Conservation (phyloP, 139 green algal genomes). For the Closterium sp. region DNA sequence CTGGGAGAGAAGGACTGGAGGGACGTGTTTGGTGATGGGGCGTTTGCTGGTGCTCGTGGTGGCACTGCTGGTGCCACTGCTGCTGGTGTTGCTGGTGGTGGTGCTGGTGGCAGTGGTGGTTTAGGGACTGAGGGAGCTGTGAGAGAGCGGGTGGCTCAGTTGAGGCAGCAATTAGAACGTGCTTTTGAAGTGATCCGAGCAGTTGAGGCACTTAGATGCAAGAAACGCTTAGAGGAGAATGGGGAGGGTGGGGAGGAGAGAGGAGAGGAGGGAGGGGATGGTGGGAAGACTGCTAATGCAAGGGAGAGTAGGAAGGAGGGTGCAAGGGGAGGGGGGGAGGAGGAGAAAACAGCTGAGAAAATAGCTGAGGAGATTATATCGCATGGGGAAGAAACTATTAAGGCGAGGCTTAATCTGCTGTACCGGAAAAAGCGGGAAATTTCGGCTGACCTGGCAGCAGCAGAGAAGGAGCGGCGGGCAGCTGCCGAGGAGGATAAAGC, state of each 20-base stretch:
- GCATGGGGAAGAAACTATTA: slow-evolving; percentile 6
- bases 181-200: slow-evolving; percentile 23
- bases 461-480: slow-evolving; percentile 9
- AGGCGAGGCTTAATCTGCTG: slow-evolving; percentile 28
- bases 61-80: too few species aligned
- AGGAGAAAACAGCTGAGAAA: slow-evolving; percentile 3
- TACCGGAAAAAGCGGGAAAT: slow-evolving; percentile 33
- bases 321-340: neutral
- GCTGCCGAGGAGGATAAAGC: slow-evolving; percentile 23
- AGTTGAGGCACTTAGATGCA: slow-evolving; percentile 6
- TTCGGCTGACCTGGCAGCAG: neutral
- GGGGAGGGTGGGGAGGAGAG: neutral
- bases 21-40: neutral
- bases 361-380: slow-evolving; percentile 14
- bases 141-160: neutral
- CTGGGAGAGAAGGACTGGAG: neutral
- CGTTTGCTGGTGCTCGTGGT: neutral
- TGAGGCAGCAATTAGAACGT: slow-evolving; percentile 11
- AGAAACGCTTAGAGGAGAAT: slow-evolving; percentile 17
- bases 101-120: neutral
- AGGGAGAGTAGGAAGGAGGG: neutral
- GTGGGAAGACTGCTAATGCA: slow-evolving; percentile 1
- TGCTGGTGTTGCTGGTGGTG: too few species aligned
- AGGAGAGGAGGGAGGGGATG: neutral
- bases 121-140: neutral